Evolutionary conservation across 306 rosid genomes (phyloP).

Genomic region (Mucuna pruriens): DNA sequence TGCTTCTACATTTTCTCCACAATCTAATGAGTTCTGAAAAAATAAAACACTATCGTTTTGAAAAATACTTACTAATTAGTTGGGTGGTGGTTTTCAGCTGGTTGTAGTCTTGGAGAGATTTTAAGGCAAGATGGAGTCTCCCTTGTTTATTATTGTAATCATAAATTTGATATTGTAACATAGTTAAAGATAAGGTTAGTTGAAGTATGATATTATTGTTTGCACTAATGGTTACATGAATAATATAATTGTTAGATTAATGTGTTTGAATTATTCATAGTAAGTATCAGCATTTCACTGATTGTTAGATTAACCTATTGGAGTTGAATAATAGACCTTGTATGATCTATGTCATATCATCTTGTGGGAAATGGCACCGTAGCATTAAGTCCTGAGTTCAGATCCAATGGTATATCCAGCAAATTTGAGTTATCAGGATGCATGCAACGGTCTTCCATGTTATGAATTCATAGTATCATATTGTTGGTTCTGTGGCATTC

Average conservation of each 20-base stretch:
- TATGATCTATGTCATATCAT: not conserved
- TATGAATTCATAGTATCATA: not conserved
- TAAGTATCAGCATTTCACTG: not conserved
- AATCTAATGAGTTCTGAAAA: not conserved
- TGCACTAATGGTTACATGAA: not conserved
- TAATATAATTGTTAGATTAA: not conserved
- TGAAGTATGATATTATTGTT: not conserved
- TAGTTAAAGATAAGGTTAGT: not conserved
- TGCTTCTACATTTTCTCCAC: not conserved
- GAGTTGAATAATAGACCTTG: not conserved
- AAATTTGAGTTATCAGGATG: not conserved
- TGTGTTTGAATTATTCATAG: not conserved
- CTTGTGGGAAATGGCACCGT: not conserved
- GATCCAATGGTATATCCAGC: not conserved
- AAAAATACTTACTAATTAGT: not conserved
- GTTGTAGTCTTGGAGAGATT: not conserved
- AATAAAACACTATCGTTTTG: not conserved
- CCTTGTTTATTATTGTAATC: not conserved
- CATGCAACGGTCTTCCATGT: not conserved
- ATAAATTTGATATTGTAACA: not conserved
- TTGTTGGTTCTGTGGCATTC: constrained; percentile 2
- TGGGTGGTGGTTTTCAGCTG: not conserved
- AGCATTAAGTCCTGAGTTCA: not conserved
- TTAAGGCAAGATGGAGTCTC: not conserved
- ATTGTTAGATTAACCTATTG: not conserved